Evolutionary conservation across 164 flowering plant genomes (phyloP).

Genomic region (Litsea cubeba): DNA sequence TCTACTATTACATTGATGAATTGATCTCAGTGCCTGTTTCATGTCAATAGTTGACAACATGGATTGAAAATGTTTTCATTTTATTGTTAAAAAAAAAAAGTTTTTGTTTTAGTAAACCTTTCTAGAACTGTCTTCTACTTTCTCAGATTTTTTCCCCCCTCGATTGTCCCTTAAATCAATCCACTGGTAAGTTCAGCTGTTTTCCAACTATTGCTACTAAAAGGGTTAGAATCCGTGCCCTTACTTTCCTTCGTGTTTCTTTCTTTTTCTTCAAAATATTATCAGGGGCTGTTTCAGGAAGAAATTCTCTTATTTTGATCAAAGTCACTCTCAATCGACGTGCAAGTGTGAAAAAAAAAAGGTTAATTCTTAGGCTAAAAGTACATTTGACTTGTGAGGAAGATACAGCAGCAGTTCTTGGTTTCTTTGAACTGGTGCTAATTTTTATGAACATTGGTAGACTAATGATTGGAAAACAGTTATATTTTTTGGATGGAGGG

Average conservation of each 20-base stretch:
- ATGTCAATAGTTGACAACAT: neutral
- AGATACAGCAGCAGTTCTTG: neutral
- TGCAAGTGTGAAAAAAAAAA: neutral
- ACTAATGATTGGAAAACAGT: neutral
- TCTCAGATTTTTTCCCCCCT: too few relatives aligned
- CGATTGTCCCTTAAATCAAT: neutral
- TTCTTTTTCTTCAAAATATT: too few relatives aligned
- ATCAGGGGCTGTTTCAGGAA: too few relatives aligned
- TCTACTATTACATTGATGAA: neutral
- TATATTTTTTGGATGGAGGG: neutral
- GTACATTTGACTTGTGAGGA: neutral
- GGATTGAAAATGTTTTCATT: neutral
- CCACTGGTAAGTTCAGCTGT: neutral
- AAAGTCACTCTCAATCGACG: neutral
- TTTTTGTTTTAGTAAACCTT: neutral
- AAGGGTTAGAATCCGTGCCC: neutral
- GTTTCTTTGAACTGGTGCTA: neutral
- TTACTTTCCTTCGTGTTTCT: too few relatives aligned
- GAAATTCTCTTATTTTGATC: neutral
- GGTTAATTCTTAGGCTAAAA: neutral
- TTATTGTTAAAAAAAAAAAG: too few relatives aligned
- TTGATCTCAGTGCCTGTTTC: neutral
- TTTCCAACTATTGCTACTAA: neutral
- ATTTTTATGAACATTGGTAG: neutral
- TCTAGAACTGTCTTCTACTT: neutral